phyloP scores from a whole-genome alignment of 2,329 filamentous ascomycete genomes.

The Talaromyces albobiverticillius region DNA sequence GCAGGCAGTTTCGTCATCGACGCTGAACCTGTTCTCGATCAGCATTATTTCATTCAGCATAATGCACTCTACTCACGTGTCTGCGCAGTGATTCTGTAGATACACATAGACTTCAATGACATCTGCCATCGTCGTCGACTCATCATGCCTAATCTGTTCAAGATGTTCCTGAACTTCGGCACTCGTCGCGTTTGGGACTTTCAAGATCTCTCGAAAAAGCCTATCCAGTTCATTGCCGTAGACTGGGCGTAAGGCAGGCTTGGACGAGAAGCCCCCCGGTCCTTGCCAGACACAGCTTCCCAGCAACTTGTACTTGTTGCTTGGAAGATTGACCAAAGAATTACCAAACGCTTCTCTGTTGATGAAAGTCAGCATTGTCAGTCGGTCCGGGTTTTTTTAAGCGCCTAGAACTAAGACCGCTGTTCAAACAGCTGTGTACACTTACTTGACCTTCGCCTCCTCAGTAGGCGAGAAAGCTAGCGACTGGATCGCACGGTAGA shows the following conservation, averaged over 20 bases:
- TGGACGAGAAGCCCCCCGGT: conserved; percentile 2
- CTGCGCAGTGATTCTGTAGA: conserved; percentile 7
- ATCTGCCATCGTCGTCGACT: conserved; percentile 5
- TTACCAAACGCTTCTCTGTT: not conserved
- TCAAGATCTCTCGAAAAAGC: conserved; percentile 10
- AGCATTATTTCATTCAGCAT: not conserved
- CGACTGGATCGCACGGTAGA: conserved; percentile 8
- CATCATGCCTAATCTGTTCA: conserved; percentile 6
- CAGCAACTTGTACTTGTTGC: not conserved
- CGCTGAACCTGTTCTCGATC: conserved; percentile 5
- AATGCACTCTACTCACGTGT: conserved; percentile 4
- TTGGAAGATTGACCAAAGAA: not conserved
- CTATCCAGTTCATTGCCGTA: conserved; percentile 6
- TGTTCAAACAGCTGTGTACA: conserved; percentile 1
- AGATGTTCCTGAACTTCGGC: conserved; percentile 6
- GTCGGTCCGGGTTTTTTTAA: not conserved
- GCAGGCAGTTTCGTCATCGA: conserved; percentile 3
- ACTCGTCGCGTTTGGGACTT: conserved; percentile 9
- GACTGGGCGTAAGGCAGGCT: conserved; percentile 4
- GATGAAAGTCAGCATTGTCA: conserved; percentile 3
- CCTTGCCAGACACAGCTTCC: conserved; percentile 5
- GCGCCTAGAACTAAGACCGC: not conserved
- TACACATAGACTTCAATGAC: conserved; percentile 7
- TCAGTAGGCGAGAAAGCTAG: conserved; percentile 3
- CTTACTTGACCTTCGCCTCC: conserved; percentile 2